phyloP scores from a whole-genome alignment of 2,329 filamentous ascomycete genomes.

The Exophiala xenobiotica region DNA sequence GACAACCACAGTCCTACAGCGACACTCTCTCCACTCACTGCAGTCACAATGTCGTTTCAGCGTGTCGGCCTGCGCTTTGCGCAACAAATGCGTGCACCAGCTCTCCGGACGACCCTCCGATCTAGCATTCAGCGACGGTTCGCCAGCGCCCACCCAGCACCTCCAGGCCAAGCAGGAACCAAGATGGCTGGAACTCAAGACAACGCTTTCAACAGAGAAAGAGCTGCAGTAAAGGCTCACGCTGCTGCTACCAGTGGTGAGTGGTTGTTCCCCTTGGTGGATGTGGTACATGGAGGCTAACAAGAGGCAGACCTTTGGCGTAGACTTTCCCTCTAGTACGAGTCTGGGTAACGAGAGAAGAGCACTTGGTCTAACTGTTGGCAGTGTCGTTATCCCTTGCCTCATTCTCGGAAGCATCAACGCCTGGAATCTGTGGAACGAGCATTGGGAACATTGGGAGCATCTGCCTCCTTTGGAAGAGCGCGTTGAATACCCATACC shows the following conservation, averaged over 20 bases:
- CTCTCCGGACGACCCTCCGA: conserved; percentile 57
- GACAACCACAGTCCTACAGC: neutral
- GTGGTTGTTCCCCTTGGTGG: neutral
- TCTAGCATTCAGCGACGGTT: conserved; percentile 67
- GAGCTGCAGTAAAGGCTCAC: conserved; percentile 85
- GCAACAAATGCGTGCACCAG: conserved; percentile 59
- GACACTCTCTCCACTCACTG: conserved; percentile 19
- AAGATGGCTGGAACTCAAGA: conserved; percentile 64
- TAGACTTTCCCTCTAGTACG: conserved; percentile 95
- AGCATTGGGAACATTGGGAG: conserved; percentile 94
- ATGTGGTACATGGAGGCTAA: conserved; percentile 7
- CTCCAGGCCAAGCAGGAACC: conserved; percentile 24
- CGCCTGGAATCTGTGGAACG: conserved; percentile 85
- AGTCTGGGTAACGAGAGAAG: conserved; percentile 15
- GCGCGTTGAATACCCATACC: conserved; percentile 89
- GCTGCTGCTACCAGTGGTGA: conserved; percentile 79
- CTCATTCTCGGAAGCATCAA: conserved; percentile 73
- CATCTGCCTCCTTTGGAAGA: conserved; percentile 88
- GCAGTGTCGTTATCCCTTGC: conserved; percentile 71
- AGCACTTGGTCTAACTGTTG: neutral
- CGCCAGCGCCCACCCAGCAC: conserved; percentile 48
- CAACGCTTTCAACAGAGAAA: conserved; percentile 92
- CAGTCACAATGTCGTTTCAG: conserved; percentile 61
- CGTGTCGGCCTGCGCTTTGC: conserved; percentile 61
- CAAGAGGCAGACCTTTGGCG: conserved; percentile 75